Percentiles rank a stretch among this genome's conserved stretches.
Evolutionary conservation across 2,329 filamentous ascomycete genomes (phyloP).

Genomic region (Amesomyces nigricolor): DNA sequence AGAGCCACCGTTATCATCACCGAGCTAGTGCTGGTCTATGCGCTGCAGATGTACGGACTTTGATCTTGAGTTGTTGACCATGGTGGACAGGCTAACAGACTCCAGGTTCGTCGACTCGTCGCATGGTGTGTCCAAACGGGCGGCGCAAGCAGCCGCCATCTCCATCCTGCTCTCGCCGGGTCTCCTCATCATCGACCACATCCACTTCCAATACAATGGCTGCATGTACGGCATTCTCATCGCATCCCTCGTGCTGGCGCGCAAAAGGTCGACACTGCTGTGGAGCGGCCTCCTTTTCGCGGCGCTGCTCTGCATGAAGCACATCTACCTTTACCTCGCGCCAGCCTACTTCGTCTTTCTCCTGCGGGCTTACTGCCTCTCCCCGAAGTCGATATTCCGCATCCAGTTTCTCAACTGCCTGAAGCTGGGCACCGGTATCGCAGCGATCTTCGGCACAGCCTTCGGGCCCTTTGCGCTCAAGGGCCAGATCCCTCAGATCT

Average conservation of each 20-base stretch:
- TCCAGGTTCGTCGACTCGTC: constrained; percentile 69
- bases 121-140: constrained; percentile 58
- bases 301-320: constrained; percentile 83
- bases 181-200: constrained; percentile 93
- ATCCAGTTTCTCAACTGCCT: constrained; percentile 73
- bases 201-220: constrained; percentile 98
- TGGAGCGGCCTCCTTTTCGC: constrained; percentile 80
- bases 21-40: constrained; percentile 78
- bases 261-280: constrained; percentile 68
- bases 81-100: not conserved
- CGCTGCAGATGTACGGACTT: constrained; percentile 61
- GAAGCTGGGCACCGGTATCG: constrained; percentile 73
- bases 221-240: constrained; percentile 90
- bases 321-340: constrained; percentile 95
- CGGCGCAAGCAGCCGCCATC: constrained; percentile 78
- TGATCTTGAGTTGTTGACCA: not conserved
- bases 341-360: constrained; percentile 94
- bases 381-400: constrained; percentile 66
- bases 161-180: constrained; percentile 89
- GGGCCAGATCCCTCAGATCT: constrained; percentile 77
- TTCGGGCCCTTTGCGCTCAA: constrained; percentile 84
- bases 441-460: constrained; percentile 66
- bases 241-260: constrained; percentile 76
- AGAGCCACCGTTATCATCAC: constrained; percentile 79
- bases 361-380: constrained; percentile 82